Base-by-base conservation (phyloP, 2,329 filamentous ascomycete species). In the Beauveria scarabaeidicola region DNA sequence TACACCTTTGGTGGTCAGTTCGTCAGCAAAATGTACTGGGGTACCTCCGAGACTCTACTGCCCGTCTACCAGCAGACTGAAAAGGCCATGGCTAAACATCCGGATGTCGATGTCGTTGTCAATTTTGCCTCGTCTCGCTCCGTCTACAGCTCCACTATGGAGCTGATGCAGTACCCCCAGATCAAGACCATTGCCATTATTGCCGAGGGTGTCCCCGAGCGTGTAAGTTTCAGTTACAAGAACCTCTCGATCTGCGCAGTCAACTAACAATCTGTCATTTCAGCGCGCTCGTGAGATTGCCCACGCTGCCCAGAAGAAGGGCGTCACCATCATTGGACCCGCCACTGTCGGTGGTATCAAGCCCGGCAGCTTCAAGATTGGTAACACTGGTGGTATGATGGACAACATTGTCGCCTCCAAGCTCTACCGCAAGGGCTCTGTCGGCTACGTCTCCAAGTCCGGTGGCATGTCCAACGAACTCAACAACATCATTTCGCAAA, bases 21-120 rank as follows among this genome's bases (percentile, higher is more conserved):
- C 86, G 94, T 99, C 75, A 97, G 91, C 87, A 99, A 99, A 88
- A 97, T 99, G 94, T 99, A 99, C 89, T 99, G 94, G 94, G 94
- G 94, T 73, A 99, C 94, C 73, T 97, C 91, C 81, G 94, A 99
- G 84, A 99, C 94, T 64, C 87, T 99, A 66, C 86, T 99, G 69
- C 94, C 94, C 64, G 94, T 99, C 75, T 99, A 99, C 85, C 93
- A 99, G 81, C 85, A 90, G 72, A 89, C 92, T 53, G 81, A 85
- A 68, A 96, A 97, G 83, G 94, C 94, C 69, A 87, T 97, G 73
- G 85, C 85, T 77, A 99, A 99, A 87, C 94, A 99, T 84, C 86
- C 83, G 64, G 94, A 99, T 68, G 94, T 97, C 65, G 94, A 99
- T 75, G 92, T 91, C 61, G 90, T 99, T 64, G 94, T 99, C 82